phyloP scores from a whole-genome alignment of 2,329 filamentous ascomycete species.

The Phaeosphaeriaceae sp. region DNA sequence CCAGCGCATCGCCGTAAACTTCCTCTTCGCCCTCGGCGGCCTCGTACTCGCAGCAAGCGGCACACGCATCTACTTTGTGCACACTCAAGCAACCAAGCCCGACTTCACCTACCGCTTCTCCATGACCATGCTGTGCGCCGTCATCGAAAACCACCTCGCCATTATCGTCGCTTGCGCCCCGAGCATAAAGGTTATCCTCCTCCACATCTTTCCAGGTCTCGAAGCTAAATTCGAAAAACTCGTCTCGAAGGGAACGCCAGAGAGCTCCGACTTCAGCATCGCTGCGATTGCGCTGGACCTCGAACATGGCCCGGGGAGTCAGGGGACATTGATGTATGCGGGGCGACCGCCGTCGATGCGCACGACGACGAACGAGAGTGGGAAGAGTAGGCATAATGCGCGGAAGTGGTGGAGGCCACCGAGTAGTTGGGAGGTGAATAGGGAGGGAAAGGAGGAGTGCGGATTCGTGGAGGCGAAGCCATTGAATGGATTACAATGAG shows the following conservation, averaged over 20 bases:
- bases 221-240: conserved; percentile 27
- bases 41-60: conserved; percentile 40
- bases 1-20: conserved; percentile 45
- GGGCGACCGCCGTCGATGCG: not conserved
- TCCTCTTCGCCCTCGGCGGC: conserved; percentile 41
- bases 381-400: conserved; percentile 4
- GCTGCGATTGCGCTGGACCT: conserved; percentile 1
- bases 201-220: conserved; percentile 33
- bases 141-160: conserved; percentile 47
- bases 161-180: conserved; percentile 46
- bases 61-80: conserved; percentile 32
- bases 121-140: conserved; percentile 41
- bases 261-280: conserved; percentile 8
- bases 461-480: not conserved
- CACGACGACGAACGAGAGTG: conserved; percentile 5
- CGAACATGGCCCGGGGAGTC: conserved; percentile 1
- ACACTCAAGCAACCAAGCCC: conserved; percentile 26
- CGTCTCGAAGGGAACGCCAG: conserved; percentile 15
- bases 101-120: conserved; percentile 39
- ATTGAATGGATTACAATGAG: not conserved
- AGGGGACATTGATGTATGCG: conserved; percentile 1
- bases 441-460: not conserved
- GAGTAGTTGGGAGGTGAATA: conserved; percentile 16
- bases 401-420: conserved; percentile 21
- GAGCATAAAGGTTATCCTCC: conserved; percentile 37